Evolutionary conservation across 257 asterid species (phyloP).

Genomic region (Nicotiana undulata): DNA sequence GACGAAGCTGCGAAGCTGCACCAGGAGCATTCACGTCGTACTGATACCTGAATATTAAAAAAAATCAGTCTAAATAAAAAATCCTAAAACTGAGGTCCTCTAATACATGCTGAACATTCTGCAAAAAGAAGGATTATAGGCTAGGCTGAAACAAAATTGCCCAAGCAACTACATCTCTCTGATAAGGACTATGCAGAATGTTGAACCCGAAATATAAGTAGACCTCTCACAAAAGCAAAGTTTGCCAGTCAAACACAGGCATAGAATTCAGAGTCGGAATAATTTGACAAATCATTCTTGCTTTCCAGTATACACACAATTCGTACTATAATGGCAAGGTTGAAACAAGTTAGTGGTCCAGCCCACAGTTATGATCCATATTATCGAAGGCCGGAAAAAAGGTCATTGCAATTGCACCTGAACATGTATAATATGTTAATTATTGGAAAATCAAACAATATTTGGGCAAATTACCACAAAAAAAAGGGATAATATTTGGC

Average conservation of each 20-base stretch:
- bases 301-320: neutral
- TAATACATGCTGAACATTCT: neutral
- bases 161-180: neutral
- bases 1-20: slow-evolving; percentile 75
- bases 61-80: neutral
- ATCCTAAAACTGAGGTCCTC: neutral
- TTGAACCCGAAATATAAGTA: neutral
- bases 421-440: neutral
- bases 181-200: neutral
- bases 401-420: neutral
- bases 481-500: too few species aligned
- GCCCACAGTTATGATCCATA: neutral
- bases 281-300: neutral
- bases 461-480: neutral
- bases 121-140: neutral
- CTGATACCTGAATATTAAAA: slow-evolving; percentile 50
- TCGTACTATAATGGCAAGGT: neutral
- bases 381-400: neutral
- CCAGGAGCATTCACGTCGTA: slow-evolving; percentile 69
- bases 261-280: neutral
- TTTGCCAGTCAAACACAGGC: neutral
- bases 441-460: neutral
- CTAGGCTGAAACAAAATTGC: neutral
- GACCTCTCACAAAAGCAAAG: neutral
- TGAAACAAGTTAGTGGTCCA: neutral